Evolutionary conservation across 306 rosid species (phyloP).

Genomic region (Vigna reflexopilosa): DNA sequence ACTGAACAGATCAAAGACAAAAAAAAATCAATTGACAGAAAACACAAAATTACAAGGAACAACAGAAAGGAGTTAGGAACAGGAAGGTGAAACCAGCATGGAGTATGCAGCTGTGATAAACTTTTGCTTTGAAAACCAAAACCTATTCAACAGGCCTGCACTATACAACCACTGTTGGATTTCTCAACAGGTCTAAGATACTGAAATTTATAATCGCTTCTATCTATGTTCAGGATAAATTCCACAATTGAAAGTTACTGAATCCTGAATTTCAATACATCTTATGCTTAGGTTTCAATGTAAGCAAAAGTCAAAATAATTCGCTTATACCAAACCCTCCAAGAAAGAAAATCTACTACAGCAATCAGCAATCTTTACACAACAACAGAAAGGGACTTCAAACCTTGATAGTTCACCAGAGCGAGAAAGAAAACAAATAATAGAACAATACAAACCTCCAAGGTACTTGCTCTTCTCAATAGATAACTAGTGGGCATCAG

Average conservation of each 20-base stretch:
- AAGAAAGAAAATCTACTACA: neutral
- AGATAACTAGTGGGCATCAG: conserved; percentile 87
- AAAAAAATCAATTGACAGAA: no score
- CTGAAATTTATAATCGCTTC: neutral
- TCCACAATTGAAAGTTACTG: neutral
- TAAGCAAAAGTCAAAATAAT: conserved; percentile 1
- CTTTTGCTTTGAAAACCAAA: no score
- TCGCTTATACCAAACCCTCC: conserved; percentile 8
- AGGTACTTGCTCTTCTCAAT: conserved; percentile 99
- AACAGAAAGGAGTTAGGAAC: no score
- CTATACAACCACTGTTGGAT: no score
- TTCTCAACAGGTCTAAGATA: neutral
- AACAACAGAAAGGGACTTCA: conserved; percentile 7
- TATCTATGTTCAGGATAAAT: conserved; percentile 1
- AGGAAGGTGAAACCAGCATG: no score
- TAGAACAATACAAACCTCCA: conserved; percentile 72
- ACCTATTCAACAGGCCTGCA: no score
- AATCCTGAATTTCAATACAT: conserved; percentile 14
- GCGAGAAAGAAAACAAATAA: conserved; percentile 11
- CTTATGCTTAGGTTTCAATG: neutral
- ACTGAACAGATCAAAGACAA: no score
- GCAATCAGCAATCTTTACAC: neutral
- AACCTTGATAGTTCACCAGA: neutral
- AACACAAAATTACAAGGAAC: no score
- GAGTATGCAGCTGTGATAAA: no score